Conservation (phyloP, 1,139 yeast species). For the Geotrichum candidum region DNA sequence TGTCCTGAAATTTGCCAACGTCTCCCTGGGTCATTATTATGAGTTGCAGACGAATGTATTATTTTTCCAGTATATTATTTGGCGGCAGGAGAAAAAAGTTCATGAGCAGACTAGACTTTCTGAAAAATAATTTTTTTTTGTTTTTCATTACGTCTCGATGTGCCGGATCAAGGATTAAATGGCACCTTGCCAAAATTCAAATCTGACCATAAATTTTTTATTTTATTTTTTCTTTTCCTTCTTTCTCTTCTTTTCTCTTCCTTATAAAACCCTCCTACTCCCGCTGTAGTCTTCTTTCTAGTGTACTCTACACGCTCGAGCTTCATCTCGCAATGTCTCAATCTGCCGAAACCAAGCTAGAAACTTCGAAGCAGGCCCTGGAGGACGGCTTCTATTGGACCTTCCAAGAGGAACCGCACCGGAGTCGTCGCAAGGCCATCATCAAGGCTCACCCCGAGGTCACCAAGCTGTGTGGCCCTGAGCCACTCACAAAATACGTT, state of each 20-base stretch:
- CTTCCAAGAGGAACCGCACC: slow-evolving; percentile 74
- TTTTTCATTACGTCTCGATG: neutral
- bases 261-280: neutral
- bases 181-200: neutral
- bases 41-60: too few species aligned
- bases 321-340: neutral
- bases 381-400: slow-evolving; percentile 64
- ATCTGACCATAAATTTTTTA: neutral
- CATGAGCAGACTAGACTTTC: too few species aligned
- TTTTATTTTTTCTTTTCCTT: neutral
- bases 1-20: too few species aligned
- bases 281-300: neutral
- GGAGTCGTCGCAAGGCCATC: slow-evolving; percentile 64
- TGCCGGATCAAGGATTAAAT: neutral
- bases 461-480: slow-evolving; percentile 75
- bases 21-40: too few species aligned
- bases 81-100: neutral
- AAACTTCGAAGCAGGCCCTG: neutral
- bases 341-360: neutral
- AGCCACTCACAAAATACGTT: slow-evolving; percentile 76
- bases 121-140: neutral
- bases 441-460: slow-evolving; percentile 74
- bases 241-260: neutral
- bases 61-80: too few species aligned
- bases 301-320: neutral